A percentile compares a stretch with the other conserved stretches of the same genome.
Conservation (phyloP, 1,284 basidiomycete genomes). For the Phenoliferia sp. region DNA sequence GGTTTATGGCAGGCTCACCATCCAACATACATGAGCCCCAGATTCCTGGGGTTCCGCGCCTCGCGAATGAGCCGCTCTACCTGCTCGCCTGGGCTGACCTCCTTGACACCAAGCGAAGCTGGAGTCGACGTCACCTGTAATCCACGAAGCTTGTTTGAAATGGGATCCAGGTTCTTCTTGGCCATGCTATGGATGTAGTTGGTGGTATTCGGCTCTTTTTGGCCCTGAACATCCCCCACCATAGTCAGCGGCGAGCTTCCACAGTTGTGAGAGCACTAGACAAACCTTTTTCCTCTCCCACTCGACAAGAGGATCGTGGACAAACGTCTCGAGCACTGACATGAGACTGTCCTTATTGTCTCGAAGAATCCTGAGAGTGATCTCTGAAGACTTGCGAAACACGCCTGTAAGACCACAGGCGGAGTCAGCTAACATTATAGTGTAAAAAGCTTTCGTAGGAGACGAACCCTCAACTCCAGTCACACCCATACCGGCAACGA, state of each 20-base stretch:
- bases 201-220: background rate
- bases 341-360: conserved; percentile 91
- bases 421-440: background rate
- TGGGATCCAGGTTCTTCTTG: conserved; percentile 66
- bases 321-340: conserved; percentile 94
- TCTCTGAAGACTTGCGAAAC: conserved; percentile 87
- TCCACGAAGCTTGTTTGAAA: conserved; percentile 78
- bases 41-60: conserved; percentile 64
- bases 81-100: conserved; percentile 73
- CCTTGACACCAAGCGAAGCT: conserved; percentile 54
- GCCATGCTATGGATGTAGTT: conserved; percentile 16
- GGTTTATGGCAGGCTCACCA: conserved; percentile 3
- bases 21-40: conserved; percentile 53
- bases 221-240: background rate
- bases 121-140: conserved; percentile 53
- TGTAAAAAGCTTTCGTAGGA: background rate
- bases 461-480: conserved; percentile 80
- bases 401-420: conserved; percentile 55
- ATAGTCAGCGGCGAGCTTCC: too few relatives aligned
- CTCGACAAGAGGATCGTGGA: conserved; percentile 95
- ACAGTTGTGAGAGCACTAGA: background rate
- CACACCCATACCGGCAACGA: conserved; percentile 88
- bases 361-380: conserved; percentile 80
- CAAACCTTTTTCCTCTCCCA: conserved; percentile 62
- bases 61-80: conserved; percentile 87